Evolutionary conservation across 2,329 filamentous ascomycete genomes (phyloP).

Genomic region (Orbilia oligospora): DNA sequence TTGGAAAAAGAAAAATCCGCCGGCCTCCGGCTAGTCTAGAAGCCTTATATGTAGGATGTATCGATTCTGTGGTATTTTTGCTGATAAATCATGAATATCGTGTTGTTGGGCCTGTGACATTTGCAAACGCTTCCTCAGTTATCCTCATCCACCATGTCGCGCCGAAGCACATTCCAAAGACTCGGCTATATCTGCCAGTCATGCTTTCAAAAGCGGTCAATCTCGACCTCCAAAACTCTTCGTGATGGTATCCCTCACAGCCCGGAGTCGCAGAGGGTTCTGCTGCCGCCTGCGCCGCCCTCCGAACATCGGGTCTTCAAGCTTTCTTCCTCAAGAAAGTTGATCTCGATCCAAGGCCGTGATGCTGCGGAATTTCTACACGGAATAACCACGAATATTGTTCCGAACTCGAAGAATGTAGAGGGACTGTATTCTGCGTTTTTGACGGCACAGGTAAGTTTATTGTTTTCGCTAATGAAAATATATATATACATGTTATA

Average conservation of each 20-base stretch:
- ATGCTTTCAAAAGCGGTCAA: slow-evolving; percentile 42
- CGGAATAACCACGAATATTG: slow-evolving; percentile 83
- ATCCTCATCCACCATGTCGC: slow-evolving; percentile 31
- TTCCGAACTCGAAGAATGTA: slow-evolving; percentile 67
- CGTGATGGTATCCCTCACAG: slow-evolving; percentile 8
- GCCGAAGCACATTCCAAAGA: slow-evolving; percentile 17
- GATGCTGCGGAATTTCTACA: slow-evolving; percentile 90
- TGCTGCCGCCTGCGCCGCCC: slow-evolving; percentile 37
- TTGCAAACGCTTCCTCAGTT: slow-evolving; percentile 3
- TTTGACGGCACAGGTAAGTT: slow-evolving; percentile 76
- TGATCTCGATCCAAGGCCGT: slow-evolving; percentile 83
- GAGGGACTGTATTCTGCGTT: slow-evolving; percentile 82
- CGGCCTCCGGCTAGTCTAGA: neutral
- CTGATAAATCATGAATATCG: slow-evolving; percentile 55
- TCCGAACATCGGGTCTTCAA: slow-evolving; percentile 68
- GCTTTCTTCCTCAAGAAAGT: slow-evolving; percentile 78
- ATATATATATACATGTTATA: neutral
- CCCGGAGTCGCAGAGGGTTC: slow-evolving; percentile 24
- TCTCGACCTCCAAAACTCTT: slow-evolving; percentile 42
- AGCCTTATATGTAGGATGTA: neutral
- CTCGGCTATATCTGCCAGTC: slow-evolving; percentile 57
- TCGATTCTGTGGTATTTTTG: slow-evolving; percentile 60
- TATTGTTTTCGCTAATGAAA: neutral
- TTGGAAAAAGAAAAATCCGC: neutral
- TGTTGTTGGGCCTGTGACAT: slow-evolving; percentile 40